phyloP scores from a whole-genome alignment of 176 grass and related monocot genomes.

The Eragrostis curvula region DNA sequence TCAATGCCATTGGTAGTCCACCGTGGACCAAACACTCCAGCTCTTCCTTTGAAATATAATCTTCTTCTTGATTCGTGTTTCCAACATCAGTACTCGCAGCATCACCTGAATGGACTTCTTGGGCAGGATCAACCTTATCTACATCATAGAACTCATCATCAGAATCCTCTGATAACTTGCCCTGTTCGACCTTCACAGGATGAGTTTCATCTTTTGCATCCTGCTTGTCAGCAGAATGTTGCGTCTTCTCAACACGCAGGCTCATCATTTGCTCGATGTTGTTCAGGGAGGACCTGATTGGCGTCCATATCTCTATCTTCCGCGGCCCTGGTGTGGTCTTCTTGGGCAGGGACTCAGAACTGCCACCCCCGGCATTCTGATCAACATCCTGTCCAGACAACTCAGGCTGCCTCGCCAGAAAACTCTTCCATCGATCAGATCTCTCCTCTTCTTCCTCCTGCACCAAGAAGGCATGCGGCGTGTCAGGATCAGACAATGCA shows the following conservation, averaged over 20 bases:
- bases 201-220: constrained; percentile 29
- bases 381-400: constrained; percentile 39
- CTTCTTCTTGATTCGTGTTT: constrained; percentile 51
- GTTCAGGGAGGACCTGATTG: constrained; percentile 69
- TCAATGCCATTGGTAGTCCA: constrained; percentile 92
- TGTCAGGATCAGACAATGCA: constrained; percentile 42
- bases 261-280: constrained; percentile 87
- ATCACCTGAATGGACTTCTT: constrained; percentile 73
- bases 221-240: constrained; percentile 41
- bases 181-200: constrained; percentile 56
- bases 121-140: constrained; percentile 73
- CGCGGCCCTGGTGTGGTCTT: constrained; percentile 27
- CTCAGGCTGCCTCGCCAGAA: constrained; percentile 70
- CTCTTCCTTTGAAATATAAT: constrained; percentile 76
- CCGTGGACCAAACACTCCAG: constrained; percentile 90
- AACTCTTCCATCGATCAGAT: constrained; percentile 94
- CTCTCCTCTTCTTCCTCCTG: constrained; percentile 99
- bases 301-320: constrained; percentile 68
- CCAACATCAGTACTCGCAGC: constrained; percentile 42
- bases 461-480: not conserved
- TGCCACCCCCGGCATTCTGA: constrained; percentile 19
- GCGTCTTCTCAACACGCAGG: constrained; percentile 60
- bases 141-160: constrained; percentile 96
- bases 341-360: constrained; percentile 24
- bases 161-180: constrained; percentile 72